Evolutionary conservation across 306 rosid species (phyloP), one percentile per base, ranked within the genome.

Genomic region (Arachis hypogaea): DNA sequence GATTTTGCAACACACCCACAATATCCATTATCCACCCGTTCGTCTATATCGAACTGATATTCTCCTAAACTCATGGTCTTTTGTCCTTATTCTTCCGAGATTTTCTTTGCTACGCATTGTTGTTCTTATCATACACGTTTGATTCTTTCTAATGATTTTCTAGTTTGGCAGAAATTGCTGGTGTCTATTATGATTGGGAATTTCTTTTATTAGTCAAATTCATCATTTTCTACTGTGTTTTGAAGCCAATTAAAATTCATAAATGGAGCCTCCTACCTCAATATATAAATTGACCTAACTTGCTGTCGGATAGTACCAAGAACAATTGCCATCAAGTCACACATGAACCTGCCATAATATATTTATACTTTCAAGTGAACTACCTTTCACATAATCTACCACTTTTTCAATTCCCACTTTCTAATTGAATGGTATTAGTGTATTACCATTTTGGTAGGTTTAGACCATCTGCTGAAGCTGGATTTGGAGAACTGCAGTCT

Each of bases 1-100:
- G 50, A 72, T 66, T 66, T 64, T 40, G 63, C 58, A 59, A 66
- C 82, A 78, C 82, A 66, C 14, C n/a, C 49, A 33, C 64, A 50
- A 66, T 65, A 78, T 78, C 82, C 66, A 29, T 52, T 52, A 52
- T 69, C 65, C 65, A 3, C 28, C 54, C 44, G n/a, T 76, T 9
- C 11, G 1, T 55, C 42, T 4, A 52, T 4, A 52, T n/a, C 22
- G 8, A 33, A 45, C 10, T n/a, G 11, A n/a, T 56, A 7, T 66
- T 33, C 60, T 51, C 61, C 3, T 18, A 18, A 5, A 2, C 63
- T 51, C 44, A 33, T 28, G 30, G 63, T 51, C 41, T 62, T 50
- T 40, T 62, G 62, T 62, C 61, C 6, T 61, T 22, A 38, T 72
- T 62, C 36, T 73, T 41, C 6, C 45, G 16, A 22, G 7, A 4